phyloP scores from a whole-genome alignment of 306 rosid genomes.

The Castanospermum australe region DNA sequence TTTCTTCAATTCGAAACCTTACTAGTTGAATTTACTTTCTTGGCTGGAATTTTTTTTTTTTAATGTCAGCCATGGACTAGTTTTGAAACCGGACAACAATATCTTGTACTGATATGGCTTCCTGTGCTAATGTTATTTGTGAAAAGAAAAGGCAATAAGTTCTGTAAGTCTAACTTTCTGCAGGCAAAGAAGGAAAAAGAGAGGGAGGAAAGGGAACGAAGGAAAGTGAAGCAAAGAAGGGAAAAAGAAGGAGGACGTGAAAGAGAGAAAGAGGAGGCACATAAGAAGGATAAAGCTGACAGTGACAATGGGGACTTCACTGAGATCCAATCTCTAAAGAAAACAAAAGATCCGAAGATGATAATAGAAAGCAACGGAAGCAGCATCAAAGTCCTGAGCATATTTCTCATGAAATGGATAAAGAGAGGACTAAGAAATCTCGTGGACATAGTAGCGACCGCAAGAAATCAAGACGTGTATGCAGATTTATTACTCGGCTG shows the following conservation, averaged over 20 bases:
- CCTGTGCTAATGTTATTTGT: not conserved
- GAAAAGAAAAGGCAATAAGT: not conserved
- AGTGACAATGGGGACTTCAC: conserved; percentile 52
- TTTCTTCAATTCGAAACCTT: not conserved
- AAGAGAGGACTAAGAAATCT: conserved; percentile 66
- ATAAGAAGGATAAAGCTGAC: conserved; percentile 62
- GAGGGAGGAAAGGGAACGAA: conserved; percentile 74
- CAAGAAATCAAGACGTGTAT: conserved; percentile 76
- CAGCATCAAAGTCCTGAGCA: conserved; percentile 67
- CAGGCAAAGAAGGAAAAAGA: conserved; percentile 84
- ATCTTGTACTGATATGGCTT: not conserved
- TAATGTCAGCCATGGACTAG: not conserved
- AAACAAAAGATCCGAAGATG: conserved; percentile 53
- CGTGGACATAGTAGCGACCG: conserved; percentile 63
- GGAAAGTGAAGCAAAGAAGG: conserved; percentile 69
- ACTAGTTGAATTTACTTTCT: not conserved
- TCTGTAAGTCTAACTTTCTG: conserved; percentile 32
- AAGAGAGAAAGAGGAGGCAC: conserved; percentile 62
- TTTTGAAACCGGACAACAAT: not conserved
- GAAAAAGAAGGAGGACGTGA: conserved; percentile 69
- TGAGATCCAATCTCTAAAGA: conserved; percentile 60
- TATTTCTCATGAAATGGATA: conserved; percentile 54
- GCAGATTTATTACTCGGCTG: conserved; percentile 25
- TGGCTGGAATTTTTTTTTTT: not conserved
- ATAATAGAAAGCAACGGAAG: conserved; percentile 57